Conservation (phyloP, 2,329 filamentous ascomycete genomes). For the Chrysosporium keratinophilum region DNA sequence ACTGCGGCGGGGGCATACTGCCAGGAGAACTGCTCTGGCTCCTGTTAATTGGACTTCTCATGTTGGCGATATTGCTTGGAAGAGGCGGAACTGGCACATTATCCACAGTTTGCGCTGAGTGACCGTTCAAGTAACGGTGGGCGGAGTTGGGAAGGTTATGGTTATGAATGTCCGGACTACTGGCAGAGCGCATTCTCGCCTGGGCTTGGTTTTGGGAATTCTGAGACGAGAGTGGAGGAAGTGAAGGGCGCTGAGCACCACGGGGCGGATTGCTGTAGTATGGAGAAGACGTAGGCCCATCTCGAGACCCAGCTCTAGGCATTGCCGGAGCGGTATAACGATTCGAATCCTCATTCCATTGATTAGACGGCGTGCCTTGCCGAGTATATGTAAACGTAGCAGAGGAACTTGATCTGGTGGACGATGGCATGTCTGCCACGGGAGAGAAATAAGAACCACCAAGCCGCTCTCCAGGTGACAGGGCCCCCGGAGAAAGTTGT, state of each 20-base stretch:
- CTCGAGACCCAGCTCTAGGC: slow-evolving; percentile 68
- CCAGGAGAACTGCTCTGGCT: slow-evolving; percentile 75
- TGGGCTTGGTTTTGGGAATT: slow-evolving; percentile 47
- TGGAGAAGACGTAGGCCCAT: slow-evolving; percentile 55
- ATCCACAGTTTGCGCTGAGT: slow-evolving; percentile 45
- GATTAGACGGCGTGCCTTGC: slow-evolving; percentile 50
- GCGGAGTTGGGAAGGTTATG: slow-evolving; percentile 44
- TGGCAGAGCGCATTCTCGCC: slow-evolving; percentile 76
- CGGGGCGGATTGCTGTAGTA: slow-evolving; percentile 53
- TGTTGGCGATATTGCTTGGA: slow-evolving; percentile 56
- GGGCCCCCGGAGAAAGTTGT: slow-evolving; percentile 41
- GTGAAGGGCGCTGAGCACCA: slow-evolving; percentile 57
- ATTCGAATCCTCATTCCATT: slow-evolving; percentile 64
- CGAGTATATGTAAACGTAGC: slow-evolving; percentile 74
- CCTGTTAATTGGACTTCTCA: slow-evolving; percentile 55
- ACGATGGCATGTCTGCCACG: slow-evolving; percentile 54
- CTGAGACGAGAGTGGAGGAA: slow-evolving; percentile 57
- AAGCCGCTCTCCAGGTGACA: slow-evolving; percentile 52
- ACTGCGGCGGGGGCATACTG: slow-evolving; percentile 48
- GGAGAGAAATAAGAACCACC: slow-evolving; percentile 94
- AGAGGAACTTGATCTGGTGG: slow-evolving; percentile 43
- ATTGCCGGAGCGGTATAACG: slow-evolving; percentile 83
- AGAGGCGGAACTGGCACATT: slow-evolving; percentile 66
- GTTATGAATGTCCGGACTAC: slow-evolving; percentile 82
- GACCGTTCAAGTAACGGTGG: slow-evolving; percentile 42